These are phyloP conservation scores for Cylindrodendrum hubeiense DNA, from an alignment of 2,329 filamentous ascomycete genomes.

Conservation along the genomic window DNA sequence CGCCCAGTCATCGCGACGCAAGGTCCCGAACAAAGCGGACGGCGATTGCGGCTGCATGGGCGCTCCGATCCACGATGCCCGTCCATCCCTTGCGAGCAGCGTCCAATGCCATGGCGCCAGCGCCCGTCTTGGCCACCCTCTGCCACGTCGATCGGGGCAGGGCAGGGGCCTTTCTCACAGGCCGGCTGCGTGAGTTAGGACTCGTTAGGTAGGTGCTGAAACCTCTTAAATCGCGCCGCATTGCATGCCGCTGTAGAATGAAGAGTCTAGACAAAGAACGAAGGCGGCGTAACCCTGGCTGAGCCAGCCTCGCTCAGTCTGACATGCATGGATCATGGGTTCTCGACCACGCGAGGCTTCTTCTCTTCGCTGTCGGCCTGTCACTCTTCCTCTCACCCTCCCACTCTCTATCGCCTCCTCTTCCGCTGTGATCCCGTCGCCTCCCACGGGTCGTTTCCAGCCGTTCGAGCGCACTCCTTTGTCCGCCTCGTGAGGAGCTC, in stretches of 20 bases:
- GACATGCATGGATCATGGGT: constrained; percentile 29
- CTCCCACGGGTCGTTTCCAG: neutral
- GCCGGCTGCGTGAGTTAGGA: constrained; percentile 5
- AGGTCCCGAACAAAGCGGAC: neutral
- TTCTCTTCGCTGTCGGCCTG: neutral
- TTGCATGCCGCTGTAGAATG: neutral
- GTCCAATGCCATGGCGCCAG: neutral
- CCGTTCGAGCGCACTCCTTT: neutral
- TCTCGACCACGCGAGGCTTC: constrained; percentile 17
- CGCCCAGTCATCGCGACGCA: neutral
- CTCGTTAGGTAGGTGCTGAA: constrained; percentile 13
- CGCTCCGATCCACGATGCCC: neutral
- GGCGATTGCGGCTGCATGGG: neutral
- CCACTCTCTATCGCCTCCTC: neutral
- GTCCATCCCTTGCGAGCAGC: neutral
- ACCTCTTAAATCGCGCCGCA: neutral
- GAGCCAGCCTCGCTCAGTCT: constrained; percentile 21
- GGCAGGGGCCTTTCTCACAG: neutral
- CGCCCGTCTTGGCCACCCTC: neutral
- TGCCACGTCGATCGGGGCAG: neutral
- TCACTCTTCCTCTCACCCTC: neutral
- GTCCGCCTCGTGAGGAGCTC: neutral
- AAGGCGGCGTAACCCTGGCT: neutral
- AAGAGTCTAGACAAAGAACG: neutral
- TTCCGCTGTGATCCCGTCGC: neutral